A percentile compares a stretch with the other conserved stretches of the same genome.
These are phyloP conservation scores for Xylariomycetidae sp. DNA, from an alignment of 2,329 filamentous ascomycete species.

Conservation along the genomic window DNA sequence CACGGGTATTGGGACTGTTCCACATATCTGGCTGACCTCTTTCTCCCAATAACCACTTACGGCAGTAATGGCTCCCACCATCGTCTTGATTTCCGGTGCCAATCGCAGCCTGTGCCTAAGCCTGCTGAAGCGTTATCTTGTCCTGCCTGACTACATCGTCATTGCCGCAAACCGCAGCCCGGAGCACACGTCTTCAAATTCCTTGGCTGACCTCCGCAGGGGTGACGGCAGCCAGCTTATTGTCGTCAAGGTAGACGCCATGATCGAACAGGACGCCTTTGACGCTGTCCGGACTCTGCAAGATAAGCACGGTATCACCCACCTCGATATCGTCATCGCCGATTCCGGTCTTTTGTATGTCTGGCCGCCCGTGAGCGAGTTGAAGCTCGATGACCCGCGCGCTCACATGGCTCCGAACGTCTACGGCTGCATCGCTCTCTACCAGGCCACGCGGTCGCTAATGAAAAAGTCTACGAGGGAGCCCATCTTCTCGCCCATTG, in stretches of 20 bases:
- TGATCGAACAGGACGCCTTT: constrained; percentile 21
- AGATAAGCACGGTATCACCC: constrained; percentile 23
- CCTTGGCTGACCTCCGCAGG: constrained; percentile 23
- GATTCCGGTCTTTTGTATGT: constrained; percentile 37
- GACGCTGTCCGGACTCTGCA: constrained; percentile 24
- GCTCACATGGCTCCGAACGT: constrained; percentile 37
- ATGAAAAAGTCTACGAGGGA: constrained; percentile 23
- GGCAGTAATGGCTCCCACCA: background rate
- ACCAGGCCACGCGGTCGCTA: constrained; percentile 36
- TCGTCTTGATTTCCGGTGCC: background rate
- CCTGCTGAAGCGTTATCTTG: background rate
- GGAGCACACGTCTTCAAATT: constrained; percentile 6
- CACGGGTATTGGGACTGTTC: too few relatives aligned
- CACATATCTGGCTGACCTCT: too few relatives aligned
- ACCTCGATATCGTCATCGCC: constrained; percentile 40
- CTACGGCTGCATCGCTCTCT: constrained; percentile 33
- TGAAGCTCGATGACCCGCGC: constrained; percentile 29
- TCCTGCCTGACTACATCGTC: background rate
- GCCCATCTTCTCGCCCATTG: constrained; percentile 32
- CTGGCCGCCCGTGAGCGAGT: constrained; percentile 25
- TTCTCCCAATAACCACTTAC: too few relatives aligned
- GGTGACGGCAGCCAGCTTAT: constrained; percentile 26
- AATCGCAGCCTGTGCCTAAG: background rate
- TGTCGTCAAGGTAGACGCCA: constrained; percentile 31
- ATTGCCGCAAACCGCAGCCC: constrained; percentile 16